These are phyloP conservation scores for Cordyceps farinosa DNA, from an alignment of 2,329 filamentous ascomycete species.

Conservation along the genomic window DNA sequence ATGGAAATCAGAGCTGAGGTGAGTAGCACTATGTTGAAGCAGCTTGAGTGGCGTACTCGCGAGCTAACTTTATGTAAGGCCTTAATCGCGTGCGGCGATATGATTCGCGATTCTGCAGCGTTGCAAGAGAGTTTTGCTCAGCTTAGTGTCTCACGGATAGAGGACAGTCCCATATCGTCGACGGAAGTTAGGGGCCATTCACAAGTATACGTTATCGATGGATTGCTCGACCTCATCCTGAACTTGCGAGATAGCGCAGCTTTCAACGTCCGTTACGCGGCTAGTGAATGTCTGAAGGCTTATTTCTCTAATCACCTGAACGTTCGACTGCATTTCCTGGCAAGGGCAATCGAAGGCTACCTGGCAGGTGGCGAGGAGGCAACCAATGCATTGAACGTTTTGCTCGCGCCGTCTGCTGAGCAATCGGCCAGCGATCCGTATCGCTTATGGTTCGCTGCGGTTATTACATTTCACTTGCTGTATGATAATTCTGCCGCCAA, in stretches of 20 bases:
- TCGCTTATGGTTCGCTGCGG: constrained; percentile 82
- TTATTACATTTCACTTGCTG: constrained; percentile 81
- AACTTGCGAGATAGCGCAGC: constrained; percentile 62
- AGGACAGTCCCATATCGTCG: constrained; percentile 32
- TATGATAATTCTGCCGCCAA: constrained; percentile 80
- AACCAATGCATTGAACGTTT: constrained; percentile 81
- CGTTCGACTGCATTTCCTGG: constrained; percentile 81
- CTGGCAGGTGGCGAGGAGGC: constrained; percentile 72
- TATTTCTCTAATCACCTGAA: constrained; percentile 81
- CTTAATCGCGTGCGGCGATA: constrained; percentile 77
- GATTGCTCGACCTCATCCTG: constrained; percentile 77
- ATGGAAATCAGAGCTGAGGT: constrained; percentile 79
- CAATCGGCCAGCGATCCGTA: constrained; percentile 74
- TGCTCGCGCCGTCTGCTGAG: constrained; percentile 64
- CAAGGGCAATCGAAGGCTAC: constrained; percentile 85
- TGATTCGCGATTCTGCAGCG: constrained; percentile 74
- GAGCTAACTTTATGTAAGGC: constrained; percentile 43
- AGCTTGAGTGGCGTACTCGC: constrained; percentile 11
- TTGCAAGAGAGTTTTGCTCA: constrained; percentile 90
- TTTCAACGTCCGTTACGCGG: constrained; percentile 78
- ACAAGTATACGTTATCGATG: constrained; percentile 88
- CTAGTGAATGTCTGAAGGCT: constrained; percentile 86
- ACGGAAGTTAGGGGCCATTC: constrained; percentile 49
- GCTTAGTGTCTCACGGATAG: constrained; percentile 66
- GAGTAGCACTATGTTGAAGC: constrained; percentile 24